Evolutionary conservation across 805 yeast species (phyloP).

Genomic region (Wickerhamomyces pijperi): DNA sequence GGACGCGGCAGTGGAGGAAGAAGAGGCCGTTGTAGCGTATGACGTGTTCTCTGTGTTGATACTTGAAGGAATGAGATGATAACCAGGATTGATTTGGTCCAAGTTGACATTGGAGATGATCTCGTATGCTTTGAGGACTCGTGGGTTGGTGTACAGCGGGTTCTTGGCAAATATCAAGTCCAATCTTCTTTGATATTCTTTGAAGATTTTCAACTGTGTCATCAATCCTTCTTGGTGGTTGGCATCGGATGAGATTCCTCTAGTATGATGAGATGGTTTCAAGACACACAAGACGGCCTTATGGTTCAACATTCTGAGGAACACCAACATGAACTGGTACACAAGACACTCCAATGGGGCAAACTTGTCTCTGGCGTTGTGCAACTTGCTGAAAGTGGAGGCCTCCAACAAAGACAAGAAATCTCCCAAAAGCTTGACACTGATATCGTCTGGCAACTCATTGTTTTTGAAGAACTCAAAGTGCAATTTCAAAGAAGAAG

Average conservation of each 20-base stretch:
- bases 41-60: background rate
- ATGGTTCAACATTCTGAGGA: slow-evolving; percentile 13
- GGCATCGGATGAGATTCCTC: slow-evolving; percentile 3
- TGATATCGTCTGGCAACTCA: slow-evolving; percentile 9
- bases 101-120: slow-evolving; percentile 4
- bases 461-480: slow-evolving; percentile 7
- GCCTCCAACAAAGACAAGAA: slow-evolving; percentile 2
- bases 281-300: slow-evolving; percentile 7
- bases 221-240: background rate
- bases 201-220: background rate
- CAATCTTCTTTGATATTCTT: slow-evolving; percentile 2
- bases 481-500: slow-evolving; percentile 12
- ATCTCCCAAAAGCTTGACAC: slow-evolving; percentile 3
- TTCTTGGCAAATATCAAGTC: slow-evolving; percentile 4
- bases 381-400: background rate
- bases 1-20: background rate
- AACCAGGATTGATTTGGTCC: background rate
- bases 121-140: slow-evolving; percentile 1
- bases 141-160: background rate
- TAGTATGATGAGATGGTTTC: background rate
- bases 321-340: slow-evolving; percentile 13
- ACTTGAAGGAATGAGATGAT: background rate
- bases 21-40: background rate
- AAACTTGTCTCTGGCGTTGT: slow-evolving; percentile 7
- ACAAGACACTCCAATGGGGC: slow-evolving; percentile 11